A percentile compares a stretch with the other conserved stretches of the same genome.
Conservation (phyloP, 164 flowering plant species). For the Piper longum region DNA sequence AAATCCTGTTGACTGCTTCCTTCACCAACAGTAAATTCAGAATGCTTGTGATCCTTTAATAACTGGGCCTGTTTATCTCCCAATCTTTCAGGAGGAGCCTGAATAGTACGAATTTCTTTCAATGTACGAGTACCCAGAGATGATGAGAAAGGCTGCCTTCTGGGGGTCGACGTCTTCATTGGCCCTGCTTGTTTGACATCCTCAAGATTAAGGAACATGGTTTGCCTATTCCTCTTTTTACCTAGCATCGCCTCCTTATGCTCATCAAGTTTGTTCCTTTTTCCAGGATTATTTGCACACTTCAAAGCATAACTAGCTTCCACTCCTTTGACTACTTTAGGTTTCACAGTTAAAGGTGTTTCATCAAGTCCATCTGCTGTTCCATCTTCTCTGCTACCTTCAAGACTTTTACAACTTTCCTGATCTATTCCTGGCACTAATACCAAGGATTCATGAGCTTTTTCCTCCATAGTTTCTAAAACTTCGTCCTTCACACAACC, state of each 20-base stretch:
- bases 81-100: conserved; percentile 34
- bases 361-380: conserved; percentile 38
- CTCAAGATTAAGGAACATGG: conserved; percentile 78
- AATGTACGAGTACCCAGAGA: conserved; percentile 42
- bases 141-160: conserved; percentile 47
- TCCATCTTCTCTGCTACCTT: conserved; percentile 23
- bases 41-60: conserved; percentile 47
- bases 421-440: conserved; percentile 22
- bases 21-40: conserved; percentile 32
- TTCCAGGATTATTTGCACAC: conserved; percentile 49
- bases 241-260: conserved; percentile 87
- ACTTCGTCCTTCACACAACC: conserved; percentile 13
- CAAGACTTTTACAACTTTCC: conserved; percentile 16
- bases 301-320: conserved; percentile 71
- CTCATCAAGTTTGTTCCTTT: conserved; percentile 62
- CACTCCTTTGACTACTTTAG: conserved; percentile 52
- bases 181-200: conserved; percentile 85
- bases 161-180: conserved; percentile 62
- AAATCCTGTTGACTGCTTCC: conserved; percentile 34
- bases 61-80: conserved; percentile 47
- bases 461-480: conserved; percentile 10
- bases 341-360: conserved; percentile 25
- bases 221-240: conserved; percentile 77
- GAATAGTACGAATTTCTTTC: conserved; percentile 39
- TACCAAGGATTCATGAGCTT: conserved; percentile 12